Percentiles rank a stretch among this genome's conserved stretches.
phyloP scores from a whole-genome alignment of 2,329 filamentous ascomycete species.

The Aspergillus sp. region DNA sequence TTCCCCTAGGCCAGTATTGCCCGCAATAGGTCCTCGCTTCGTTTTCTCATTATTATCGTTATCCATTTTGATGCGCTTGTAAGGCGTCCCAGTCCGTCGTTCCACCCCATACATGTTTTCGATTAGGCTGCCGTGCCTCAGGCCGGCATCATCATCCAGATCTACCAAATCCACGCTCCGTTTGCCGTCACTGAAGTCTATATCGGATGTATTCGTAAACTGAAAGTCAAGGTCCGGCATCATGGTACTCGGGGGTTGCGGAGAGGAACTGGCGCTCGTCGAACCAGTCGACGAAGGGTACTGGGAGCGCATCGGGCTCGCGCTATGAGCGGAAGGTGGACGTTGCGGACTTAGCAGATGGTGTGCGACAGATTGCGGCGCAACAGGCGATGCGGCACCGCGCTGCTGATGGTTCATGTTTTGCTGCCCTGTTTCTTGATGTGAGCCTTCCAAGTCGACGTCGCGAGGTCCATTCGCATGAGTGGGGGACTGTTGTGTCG shows the following conservation, averaged over 20 bases:
- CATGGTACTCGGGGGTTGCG: slow-evolving; percentile 8
- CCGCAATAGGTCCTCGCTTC: slow-evolving; percentile 43
- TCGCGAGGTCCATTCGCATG: slow-evolving; percentile 16
- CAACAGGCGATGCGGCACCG: slow-evolving; percentile 14
- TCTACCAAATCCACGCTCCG: slow-evolving; percentile 31
- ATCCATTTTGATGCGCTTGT: slow-evolving; percentile 64
- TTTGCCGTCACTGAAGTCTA: slow-evolving; percentile 30
- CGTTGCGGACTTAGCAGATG: slow-evolving; percentile 22
- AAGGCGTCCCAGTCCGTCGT: slow-evolving; percentile 60
- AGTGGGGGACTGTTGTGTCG: slow-evolving; percentile 14
- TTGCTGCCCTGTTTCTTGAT: slow-evolving; percentile 23
- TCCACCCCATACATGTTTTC: slow-evolving; percentile 76
- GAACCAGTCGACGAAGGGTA: slow-evolving; percentile 14
- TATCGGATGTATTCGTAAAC: slow-evolving; percentile 26
- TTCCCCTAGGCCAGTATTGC: slow-evolving; percentile 60
- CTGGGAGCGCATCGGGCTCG: slow-evolving; percentile 13
- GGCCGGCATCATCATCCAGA: slow-evolving; percentile 22
- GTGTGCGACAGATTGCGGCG: slow-evolving; percentile 23
- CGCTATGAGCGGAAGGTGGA: slow-evolving; percentile 7
- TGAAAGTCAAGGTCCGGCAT: slow-evolving; percentile 26
- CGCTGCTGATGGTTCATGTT: slow-evolving; percentile 15
- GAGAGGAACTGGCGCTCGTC: slow-evolving; percentile 11
- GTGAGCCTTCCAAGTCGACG: slow-evolving; percentile 24
- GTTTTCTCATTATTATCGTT: slow-evolving; percentile 46
- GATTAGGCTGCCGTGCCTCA: slow-evolving; percentile 52